A percentile compares a stretch with the other conserved stretches of the same genome.
Conservation (phyloP, 768 basidiomycete genomes). For the Lentinula lateritia region DNA sequence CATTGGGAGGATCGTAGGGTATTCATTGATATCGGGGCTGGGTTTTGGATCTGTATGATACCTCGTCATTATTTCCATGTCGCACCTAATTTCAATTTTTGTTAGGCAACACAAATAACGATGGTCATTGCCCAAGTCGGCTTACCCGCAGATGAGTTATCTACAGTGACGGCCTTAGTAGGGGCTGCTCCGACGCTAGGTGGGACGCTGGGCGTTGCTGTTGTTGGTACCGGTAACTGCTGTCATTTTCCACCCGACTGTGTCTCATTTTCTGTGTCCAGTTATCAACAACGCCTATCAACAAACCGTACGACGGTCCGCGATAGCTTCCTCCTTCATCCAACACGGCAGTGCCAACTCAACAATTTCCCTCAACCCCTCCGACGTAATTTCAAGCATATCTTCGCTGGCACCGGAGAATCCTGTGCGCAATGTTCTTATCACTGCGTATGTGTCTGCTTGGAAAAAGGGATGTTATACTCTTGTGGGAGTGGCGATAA, state of each 20-base stretch:
- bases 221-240: constrained; percentile 17
- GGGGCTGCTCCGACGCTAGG: constrained; percentile 15
- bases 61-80: not conserved
- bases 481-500: constrained; percentile 16
- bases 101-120: constrained; percentile 16
- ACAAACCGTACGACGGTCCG: constrained; percentile 1
- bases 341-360: not conserved
- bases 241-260: not conserved
- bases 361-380: constrained; percentile 13
- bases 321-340: not conserved
- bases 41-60: constrained; percentile 19
- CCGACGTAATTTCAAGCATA: constrained; percentile 15
- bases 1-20: constrained; percentile 16
- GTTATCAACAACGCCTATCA: constrained; percentile 20
- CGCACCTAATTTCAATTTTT: not conserved
- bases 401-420: constrained; percentile 7
- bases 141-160: constrained; percentile 15
- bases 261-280: not conserved
- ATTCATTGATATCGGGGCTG: constrained; percentile 16
- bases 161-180: constrained; percentile 20
- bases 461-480: constrained; percentile 15
- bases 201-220: constrained; percentile 20
- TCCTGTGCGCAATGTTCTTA: constrained; percentile 7
- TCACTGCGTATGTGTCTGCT: constrained; percentile 16
- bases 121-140: constrained; percentile 20